Evolutionary conservation across 2,329 filamentous ascomycete species (phyloP), one percentile per base, ranked within the genome.

Genomic region (Apiospora sp.): DNA sequence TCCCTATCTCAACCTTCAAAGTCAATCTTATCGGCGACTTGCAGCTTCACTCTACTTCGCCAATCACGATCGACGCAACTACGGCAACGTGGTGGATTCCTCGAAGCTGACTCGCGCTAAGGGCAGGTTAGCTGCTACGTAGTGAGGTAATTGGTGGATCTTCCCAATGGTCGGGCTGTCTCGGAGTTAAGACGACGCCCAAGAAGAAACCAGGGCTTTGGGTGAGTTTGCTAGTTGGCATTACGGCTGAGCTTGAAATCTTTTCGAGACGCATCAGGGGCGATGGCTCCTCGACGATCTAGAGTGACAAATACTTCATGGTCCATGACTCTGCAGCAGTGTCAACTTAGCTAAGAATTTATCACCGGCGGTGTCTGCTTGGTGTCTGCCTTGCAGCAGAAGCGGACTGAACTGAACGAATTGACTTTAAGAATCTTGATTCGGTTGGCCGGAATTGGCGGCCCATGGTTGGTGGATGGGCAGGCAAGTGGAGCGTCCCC

Each of bases 111-210:
- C 58, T 64, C 34, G 34, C 34, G 58, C 58, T 64, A 64, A 41
- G 58, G 19, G 34, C 58, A n/a, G 22, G 46, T n/a, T 49, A 49
- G 46, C 58, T 64, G 34, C 58, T n/a, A 37, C 58, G 58, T 64
- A 64, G 58, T 64, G 58, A 64, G 58, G 58, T 64, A 64, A 64
- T 64, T 64, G 58, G 58, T 64, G 58, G 58, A 41, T 14, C 58
- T 41, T n/a, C 19, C 58, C 37, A 10, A 41, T n/a, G 30, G 58
- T 64, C 58, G 58, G 58, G 58, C 58, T 64, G 58, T 64, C 58
- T 64, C 58, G 58, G 58, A 64, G 58, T 64, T 64, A 64, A 64
- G 58, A 41, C 58, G 58, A 24, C 34, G 8, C 16, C 34, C 30
- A 12, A n/a, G 54, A 37, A 34, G 54, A 19, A 30, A 34, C 27